Base-by-base conservation (phyloP, 306 rosid genomes). In the Vigna unguiculata region DNA sequence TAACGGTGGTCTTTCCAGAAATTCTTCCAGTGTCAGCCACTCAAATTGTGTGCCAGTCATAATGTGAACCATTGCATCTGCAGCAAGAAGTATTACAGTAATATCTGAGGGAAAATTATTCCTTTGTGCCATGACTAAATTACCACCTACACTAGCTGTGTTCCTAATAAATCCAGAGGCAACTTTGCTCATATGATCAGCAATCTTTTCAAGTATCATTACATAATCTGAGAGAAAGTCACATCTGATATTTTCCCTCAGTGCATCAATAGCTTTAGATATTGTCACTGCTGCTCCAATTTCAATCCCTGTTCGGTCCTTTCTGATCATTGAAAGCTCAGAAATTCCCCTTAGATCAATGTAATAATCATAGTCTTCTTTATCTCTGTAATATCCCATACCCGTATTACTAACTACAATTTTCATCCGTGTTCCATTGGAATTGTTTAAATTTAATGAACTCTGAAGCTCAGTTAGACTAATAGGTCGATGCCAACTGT, bases 51-150 rank as follows among this genome's bases (percentile, higher is more conserved):
- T 49, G 59, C 88, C 86, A 22, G 54, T 88, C 87, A 91, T 83
- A 81, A 93, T 70, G 57, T 82, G 82, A 70, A 91, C 88, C 80
- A 67, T 36, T 53, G 98, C 77, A 77, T 82, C 90, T 69, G 74
- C 91, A 48, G 92, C 87, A 74, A 93, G 91, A 52, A 93, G 91
- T 75, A 90, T 76, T 0, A 92, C 87, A 36, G 90, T 89, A 69
- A 93, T 80, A 77, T 93, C 98, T 3, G 98, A 93, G 40, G 97
- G 98, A 80, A 93, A 93, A 47, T 80, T 15, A 30, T 79, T 86
- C 74, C 81, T 88, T 72, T 93, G 98, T 32, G 96, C 91, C 93
- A 91, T 88, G 55, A 93, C 90, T 80, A 93, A 78, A 85, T 91
- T 93, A 24, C 98, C 98, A 60, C 97, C 97, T 4, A 90, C 51